A percentile compares a stretch with the other conserved stretches of the same genome.
Conservation (phyloP, 352 stramenopile species). For the Pythium pyrilobum region DNA sequence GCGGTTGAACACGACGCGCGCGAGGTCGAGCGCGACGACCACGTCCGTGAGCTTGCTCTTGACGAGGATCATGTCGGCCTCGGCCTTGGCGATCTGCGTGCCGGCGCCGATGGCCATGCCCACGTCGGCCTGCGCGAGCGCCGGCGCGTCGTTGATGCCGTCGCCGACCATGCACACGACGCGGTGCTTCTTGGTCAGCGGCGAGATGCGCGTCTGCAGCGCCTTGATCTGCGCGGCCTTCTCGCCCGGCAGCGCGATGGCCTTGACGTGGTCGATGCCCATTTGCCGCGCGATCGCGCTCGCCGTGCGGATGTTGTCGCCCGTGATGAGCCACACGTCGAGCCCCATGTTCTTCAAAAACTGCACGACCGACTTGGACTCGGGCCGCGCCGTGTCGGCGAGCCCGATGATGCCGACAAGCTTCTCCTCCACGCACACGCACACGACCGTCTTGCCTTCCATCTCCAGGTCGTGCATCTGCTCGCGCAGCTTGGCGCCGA, state of each 20-base stretch:
- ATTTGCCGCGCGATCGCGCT: conserved; percentile 86
- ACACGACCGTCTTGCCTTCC: conserved; percentile 83
- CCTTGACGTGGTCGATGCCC: conserved; percentile 84
- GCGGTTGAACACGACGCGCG: conserved; percentile 72
- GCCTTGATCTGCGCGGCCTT: conserved; percentile 92
- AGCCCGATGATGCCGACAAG: conserved; percentile 73
- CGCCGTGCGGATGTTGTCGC: conserved; percentile 92
- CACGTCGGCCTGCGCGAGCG: conserved; percentile 89
- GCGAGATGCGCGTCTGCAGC: conserved; percentile 64
- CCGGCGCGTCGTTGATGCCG: conserved; percentile 94
- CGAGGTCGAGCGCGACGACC: conserved; percentile 78
- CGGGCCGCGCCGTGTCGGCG: conserved; percentile 65
- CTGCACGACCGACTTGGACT: conserved; percentile 67
- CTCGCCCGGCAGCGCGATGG: conserved; percentile 89
- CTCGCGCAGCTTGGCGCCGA: conserved; percentile 50
- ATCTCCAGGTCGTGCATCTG: conserved; percentile 82
- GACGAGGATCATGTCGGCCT: conserved; percentile 87
- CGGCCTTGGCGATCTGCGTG: conserved; percentile 86
- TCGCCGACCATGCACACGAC: conserved; percentile 93
- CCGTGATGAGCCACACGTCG: conserved; percentile 85
- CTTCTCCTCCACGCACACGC: conserved; percentile 63
- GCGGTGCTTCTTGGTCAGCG: conserved; percentile 63
- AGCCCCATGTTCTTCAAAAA: conserved; percentile 77
- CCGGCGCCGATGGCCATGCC: conserved; percentile 91
- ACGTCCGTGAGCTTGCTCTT: conserved; percentile 82